Conservation (phyloP, 805 yeast genomes). For the Priceomyces melissophilus region DNA sequence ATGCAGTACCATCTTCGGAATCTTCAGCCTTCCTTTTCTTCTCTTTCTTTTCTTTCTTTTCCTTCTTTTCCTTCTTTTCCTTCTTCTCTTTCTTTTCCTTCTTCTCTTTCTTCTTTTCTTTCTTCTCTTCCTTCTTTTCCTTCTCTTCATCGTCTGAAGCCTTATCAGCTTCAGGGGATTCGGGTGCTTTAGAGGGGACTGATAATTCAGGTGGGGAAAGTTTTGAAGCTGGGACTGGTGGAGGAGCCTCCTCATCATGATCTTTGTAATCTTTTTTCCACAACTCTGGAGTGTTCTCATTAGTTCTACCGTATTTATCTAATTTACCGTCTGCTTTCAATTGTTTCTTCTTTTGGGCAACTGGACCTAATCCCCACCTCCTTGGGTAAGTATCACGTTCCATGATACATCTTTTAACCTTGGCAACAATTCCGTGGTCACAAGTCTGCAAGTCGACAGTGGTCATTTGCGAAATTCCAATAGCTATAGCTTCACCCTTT, state of each 20-base stretch:
- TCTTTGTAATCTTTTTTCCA: constrained; percentile 88
- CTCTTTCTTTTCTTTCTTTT: constrained; percentile 32
- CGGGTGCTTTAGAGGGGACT: constrained; percentile 46
- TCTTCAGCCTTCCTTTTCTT: constrained; percentile 23
- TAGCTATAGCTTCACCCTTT: constrained; percentile 98
- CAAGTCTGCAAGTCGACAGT: constrained; percentile 94
- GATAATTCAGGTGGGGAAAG: constrained; percentile 44
- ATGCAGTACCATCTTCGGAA: constrained; percentile 42
- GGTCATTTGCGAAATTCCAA: constrained; percentile 98
- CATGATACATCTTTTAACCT: constrained; percentile 98
- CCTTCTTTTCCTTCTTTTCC: constrained; percentile 60
- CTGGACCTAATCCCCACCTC: constrained; percentile 99
- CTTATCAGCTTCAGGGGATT: constrained; percentile 37
- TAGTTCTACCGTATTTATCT: constrained; percentile 90
- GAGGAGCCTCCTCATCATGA: constrained; percentile 57
- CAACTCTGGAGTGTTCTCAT: constrained; percentile 87
- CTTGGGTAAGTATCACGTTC: constrained; percentile 99
- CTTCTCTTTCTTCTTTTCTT: constrained; percentile 50
- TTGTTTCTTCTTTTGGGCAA: constrained; percentile 98
- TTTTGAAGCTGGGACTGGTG: constrained; percentile 55
- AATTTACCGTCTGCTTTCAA: constrained; percentile 95
- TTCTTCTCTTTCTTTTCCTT: constrained; percentile 55
- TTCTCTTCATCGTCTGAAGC: constrained; percentile 30
- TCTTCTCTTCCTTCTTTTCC: constrained; percentile 27
- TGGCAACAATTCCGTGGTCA: constrained; percentile 98